These are phyloP conservation scores for Phascolomyces articulosus DNA, from an alignment of 371 early-diverging fungal species.

Conservation along the genomic window DNA sequence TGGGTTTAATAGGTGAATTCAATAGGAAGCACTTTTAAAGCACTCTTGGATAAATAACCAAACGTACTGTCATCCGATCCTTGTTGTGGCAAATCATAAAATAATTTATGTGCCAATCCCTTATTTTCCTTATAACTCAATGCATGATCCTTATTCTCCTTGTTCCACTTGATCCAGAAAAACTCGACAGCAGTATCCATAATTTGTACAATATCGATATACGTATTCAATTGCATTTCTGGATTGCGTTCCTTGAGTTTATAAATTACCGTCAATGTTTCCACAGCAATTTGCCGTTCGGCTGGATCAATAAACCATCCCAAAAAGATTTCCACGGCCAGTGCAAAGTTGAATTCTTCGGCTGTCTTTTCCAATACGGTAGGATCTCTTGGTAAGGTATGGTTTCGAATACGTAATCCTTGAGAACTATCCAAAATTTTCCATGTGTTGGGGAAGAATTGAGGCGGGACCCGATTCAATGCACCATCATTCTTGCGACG, in stretches of 20 bases:
- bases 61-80: conserved; percentile 68
- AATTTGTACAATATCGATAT: conserved; percentile 63
- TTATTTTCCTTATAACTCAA: conserved; percentile 67
- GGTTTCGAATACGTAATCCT: conserved; percentile 60
- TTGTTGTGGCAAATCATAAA: conserved; percentile 81
- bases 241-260: conserved; percentile 66
- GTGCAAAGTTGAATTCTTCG: conserved; percentile 80
- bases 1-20: conserved; percentile 20
- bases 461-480: conserved; percentile 76
- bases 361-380: conserved; percentile 86
- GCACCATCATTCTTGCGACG: conserved; percentile 86
- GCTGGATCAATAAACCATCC: conserved; percentile 79
- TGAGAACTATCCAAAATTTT: conserved; percentile 62
- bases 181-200: conserved; percentile 66
- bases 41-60: conserved; percentile 59
- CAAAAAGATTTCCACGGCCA: conserved; percentile 77
- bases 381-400: conserved; percentile 76
- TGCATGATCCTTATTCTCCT: conserved; percentile 22
- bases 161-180: conserved; percentile 75
- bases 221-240: conserved; percentile 52
- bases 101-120: conserved; percentile 67
- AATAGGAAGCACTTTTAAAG: conserved; percentile 28
- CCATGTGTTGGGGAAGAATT: conserved; percentile 85
- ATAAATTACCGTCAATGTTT: conserved; percentile 69
- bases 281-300: conserved; percentile 82